Evolutionary conservation across 2,329 filamentous ascomycete genomes (phyloP).

Genomic region (Aspergillus pseudotamarii): DNA sequence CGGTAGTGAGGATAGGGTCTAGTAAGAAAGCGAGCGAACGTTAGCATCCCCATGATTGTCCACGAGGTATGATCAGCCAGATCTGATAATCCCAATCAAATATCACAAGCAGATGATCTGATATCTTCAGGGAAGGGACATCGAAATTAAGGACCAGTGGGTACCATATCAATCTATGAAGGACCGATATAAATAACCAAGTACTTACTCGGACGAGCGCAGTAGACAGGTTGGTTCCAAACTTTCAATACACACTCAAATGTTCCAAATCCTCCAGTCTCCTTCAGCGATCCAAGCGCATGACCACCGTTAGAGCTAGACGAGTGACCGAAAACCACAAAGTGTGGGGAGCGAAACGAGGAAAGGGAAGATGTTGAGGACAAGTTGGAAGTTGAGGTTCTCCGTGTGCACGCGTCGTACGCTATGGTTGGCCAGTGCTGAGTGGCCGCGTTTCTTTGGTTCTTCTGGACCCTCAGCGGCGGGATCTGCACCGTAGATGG

Average conservation of each 20-base stretch:
- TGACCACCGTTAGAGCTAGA: constrained; percentile 16
- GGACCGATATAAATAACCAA: not conserved
- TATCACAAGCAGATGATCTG: not conserved
- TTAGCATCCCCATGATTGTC: constrained; percentile 41
- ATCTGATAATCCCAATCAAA: not conserved
- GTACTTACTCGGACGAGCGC: not conserved
- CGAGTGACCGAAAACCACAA: constrained; percentile 9
- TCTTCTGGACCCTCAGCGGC: not conserved
- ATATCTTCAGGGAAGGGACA: not conserved
- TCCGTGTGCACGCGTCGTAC: constrained; percentile 22
- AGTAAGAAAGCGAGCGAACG: constrained; percentile 40
- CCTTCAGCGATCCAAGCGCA: constrained; percentile 22
- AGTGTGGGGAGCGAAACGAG: constrained; percentile 11
- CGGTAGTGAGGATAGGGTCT: constrained; percentile 36
- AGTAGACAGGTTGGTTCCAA: constrained; percentile 5
- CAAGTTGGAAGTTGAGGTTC: constrained; percentile 26
- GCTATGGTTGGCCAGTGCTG: constrained; percentile 22
- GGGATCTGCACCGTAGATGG: constrained; percentile 12
- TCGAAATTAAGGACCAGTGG: not conserved
- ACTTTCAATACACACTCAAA: constrained; percentile 5
- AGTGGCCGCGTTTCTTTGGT: constrained; percentile 9
- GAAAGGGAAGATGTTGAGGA: constrained; percentile 12
- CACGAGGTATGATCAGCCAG: not conserved
- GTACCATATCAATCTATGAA: not conserved
- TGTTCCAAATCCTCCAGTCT: constrained; percentile 20